These are phyloP conservation scores for Penicillium brasilianum DNA, from an alignment of 2,329 filamentous ascomycete genomes.

Conservation along the genomic window DNA sequence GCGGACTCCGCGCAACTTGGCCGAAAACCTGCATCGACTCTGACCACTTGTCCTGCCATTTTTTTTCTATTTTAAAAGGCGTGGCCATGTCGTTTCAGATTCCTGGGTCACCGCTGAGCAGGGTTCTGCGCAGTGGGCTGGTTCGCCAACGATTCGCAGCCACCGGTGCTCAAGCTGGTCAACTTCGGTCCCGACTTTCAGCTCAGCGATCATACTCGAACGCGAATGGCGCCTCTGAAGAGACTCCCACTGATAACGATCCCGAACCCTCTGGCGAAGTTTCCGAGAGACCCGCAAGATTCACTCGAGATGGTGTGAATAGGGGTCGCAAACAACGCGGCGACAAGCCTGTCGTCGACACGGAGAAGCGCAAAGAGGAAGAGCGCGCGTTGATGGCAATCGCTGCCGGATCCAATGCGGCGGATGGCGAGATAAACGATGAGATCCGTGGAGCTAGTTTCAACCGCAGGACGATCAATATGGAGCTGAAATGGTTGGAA, in stretches of 20 bases:
- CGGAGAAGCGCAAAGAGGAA: conserved; percentile 7
- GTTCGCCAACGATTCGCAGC: conserved; percentile 13
- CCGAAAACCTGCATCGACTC: background rate
- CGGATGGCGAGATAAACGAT: conserved; percentile 17
- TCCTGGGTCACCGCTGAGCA: conserved; percentile 26
- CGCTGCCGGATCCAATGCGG: conserved; percentile 19
- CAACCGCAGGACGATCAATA: conserved; percentile 45
- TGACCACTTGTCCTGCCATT: background rate
- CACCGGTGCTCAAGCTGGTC: conserved; percentile 1
- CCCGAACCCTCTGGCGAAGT: background rate
- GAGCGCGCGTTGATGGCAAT: conserved; percentile 19
- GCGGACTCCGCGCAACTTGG: conserved; percentile 13
- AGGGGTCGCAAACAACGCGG: conserved; percentile 1
- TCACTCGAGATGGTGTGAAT: conserved; percentile 2
- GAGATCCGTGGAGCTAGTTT: conserved; percentile 1
- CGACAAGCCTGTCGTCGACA: background rate
- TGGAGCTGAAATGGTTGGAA: conserved; percentile 65
- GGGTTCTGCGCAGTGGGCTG: conserved; percentile 30
- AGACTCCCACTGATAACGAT: background rate
- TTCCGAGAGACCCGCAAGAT: background rate
- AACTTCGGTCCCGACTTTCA: background rate
- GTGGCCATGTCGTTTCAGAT: conserved; percentile 25
- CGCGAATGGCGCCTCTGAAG: conserved; percentile 1
- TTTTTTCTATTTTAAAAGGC: background rate
- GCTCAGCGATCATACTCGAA: conserved; percentile 10